These are phyloP conservation scores for Pyropia yezoensis DNA, from an alignment of 23 red algal species.

Conservation along the genomic window DNA sequence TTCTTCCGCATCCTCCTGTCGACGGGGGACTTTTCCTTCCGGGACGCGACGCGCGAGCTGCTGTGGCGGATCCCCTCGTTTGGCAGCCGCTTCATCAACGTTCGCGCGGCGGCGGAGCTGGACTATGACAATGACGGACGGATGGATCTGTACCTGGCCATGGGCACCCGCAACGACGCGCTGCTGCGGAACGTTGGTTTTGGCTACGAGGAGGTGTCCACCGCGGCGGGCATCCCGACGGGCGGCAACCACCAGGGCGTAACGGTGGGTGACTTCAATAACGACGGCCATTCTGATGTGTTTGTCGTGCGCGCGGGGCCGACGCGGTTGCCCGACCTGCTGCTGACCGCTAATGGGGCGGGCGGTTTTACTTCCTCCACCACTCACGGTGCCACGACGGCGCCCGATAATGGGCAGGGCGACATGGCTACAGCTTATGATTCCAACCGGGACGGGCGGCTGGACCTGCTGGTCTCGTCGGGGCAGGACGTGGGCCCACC, in stretches of 20 bases:
- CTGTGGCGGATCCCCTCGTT: too few species aligned
- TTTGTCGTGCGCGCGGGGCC: slow-evolving; percentile 8
- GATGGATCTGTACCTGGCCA: slow-evolving; percentile 39
- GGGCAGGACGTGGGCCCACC: not conserved
- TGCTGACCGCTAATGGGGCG: slow-evolving; percentile 22
- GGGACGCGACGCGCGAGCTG: slow-evolving; percentile 6
- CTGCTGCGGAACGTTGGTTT: slow-evolving; percentile 21
- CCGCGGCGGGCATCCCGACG: slow-evolving; percentile 22
- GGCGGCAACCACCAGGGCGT: slow-evolving; percentile 18
- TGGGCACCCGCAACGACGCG: slow-evolving; percentile 11
- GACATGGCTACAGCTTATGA: slow-evolving; percentile 37
- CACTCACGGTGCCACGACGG: not conserved
- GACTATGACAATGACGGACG: slow-evolving; percentile 59
- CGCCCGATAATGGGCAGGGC: slow-evolving; percentile 1
- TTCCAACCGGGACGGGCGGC: slow-evolving; percentile 31
- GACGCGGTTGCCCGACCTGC: slow-evolving; percentile 3
- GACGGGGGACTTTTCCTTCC: not conserved
- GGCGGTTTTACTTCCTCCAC: slow-evolving; percentile 23
- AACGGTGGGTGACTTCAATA: slow-evolving; percentile 53
- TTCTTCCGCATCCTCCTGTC: slow-evolving; percentile 3
- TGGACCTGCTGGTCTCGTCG: slow-evolving; percentile 31
- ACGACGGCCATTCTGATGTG: slow-evolving; percentile 42
- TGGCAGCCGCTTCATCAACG: not conserved
- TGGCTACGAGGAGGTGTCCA: slow-evolving; percentile 21
- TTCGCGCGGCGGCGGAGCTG: slow-evolving; percentile 39